A percentile compares a stretch with the other conserved stretches of the same genome.
Evolutionary conservation across 1,284 basidiomycete species (phyloP).

Genomic region (Puccinia coronata): DNA sequence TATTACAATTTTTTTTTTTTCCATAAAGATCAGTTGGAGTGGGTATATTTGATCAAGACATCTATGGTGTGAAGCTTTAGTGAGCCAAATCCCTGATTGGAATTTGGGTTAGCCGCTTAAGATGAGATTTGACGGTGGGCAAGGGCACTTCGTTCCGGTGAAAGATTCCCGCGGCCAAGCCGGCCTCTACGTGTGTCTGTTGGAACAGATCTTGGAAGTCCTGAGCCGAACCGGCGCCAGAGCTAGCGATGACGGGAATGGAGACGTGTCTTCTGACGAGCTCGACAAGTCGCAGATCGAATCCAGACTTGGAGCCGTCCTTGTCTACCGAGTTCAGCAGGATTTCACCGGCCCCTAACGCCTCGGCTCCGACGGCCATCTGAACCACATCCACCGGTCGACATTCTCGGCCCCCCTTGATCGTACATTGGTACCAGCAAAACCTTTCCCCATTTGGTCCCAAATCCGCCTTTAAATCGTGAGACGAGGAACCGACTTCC

Average conservation of each 20-base stretch:
- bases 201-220: slow-evolving; percentile 87
- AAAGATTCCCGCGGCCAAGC: slow-evolving; percentile 95
- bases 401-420: slow-evolving; percentile 84
- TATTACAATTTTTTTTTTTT: slow-evolving; percentile 9
- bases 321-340: slow-evolving; percentile 95
- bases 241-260: slow-evolving; percentile 93
- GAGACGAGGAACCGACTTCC: neutral
- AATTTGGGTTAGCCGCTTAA: slow-evolving; percentile 52
- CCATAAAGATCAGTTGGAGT: neutral
- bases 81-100: slow-evolving; percentile 9
- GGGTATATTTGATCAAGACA: neutral
- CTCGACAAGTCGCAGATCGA: slow-evolving; percentile 80
- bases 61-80: neutral
- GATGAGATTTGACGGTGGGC: slow-evolving; percentile 59
- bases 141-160: slow-evolving; percentile 81
- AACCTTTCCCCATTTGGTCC: slow-evolving; percentile 68
- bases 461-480: slow-evolving; percentile 61
- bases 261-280: slow-evolving; percentile 74
- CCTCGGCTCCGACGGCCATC: slow-evolving; percentile 82
- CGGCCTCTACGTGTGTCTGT: slow-evolving; percentile 81
- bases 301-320: slow-evolving; percentile 89
- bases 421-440: slow-evolving; percentile 98
- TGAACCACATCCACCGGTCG: slow-evolving; percentile 90
- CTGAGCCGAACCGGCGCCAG: slow-evolving; percentile 77
- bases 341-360: slow-evolving; percentile 90